A percentile compares a stretch with the other conserved stretches of the same genome.
phyloP scores from a whole-genome alignment of 805 yeast genomes.

The Wickerhamiella galacta region DNA sequence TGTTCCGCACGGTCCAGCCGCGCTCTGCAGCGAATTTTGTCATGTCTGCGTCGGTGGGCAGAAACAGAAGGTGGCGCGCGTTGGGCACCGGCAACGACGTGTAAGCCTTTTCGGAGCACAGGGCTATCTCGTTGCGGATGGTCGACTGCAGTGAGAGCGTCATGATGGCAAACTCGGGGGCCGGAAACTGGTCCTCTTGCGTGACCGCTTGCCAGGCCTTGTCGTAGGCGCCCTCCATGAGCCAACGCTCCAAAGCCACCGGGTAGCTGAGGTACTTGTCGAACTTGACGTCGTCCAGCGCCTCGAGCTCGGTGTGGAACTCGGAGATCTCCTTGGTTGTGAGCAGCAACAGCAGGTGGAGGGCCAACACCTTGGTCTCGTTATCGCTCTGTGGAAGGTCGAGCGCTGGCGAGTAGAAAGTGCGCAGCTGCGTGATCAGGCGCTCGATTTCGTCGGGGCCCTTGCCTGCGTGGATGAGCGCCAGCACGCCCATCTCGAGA shows the following conservation, averaged over 20 bases:
- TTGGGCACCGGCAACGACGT: conserved; percentile 60
- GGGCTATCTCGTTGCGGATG: conserved; percentile 72
- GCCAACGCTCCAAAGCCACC: conserved; percentile 74
- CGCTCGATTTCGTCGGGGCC: conserved; percentile 47
- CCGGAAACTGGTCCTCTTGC: conserved; percentile 31
- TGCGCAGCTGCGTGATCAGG: conserved; percentile 54
- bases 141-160: conserved; percentile 61
- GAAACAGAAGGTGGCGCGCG: conserved; percentile 64
- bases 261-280: conserved; percentile 71
- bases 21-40: conserved; percentile 34
- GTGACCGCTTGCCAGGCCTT: conserved; percentile 69
- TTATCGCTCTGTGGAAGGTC: conserved; percentile 35
- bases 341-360: conserved; percentile 58
- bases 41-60: conserved; percentile 39
- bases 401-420: conserved; percentile 42
- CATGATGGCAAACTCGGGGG: conserved; percentile 64
- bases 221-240: conserved; percentile 93
- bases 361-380: conserved; percentile 54
- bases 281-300: conserved; percentile 42
- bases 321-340: conserved; percentile 72
- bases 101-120: conserved; percentile 68
- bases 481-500: conserved; percentile 75
- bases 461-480: conserved; percentile 48
- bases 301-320: conserved; percentile 82
- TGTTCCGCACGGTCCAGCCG: conserved; percentile 44